Base-by-base conservation (phyloP, 108 stramenopile genomes). In the Pseudonitzschia multiseries region DNA sequence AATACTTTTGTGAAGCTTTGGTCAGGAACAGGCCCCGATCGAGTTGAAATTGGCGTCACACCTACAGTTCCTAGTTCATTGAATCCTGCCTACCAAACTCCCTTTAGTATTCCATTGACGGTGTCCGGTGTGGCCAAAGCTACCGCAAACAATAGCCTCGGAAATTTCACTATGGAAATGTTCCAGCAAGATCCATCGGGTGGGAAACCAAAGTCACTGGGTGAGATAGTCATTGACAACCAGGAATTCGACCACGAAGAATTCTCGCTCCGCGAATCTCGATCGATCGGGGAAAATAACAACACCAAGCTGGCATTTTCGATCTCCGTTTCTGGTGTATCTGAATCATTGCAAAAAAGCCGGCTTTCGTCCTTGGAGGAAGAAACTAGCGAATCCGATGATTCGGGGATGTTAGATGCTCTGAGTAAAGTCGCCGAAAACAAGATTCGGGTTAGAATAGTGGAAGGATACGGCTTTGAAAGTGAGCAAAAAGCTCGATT, bases 1-100 rank as follows among this genome's bases (percentile, higher is more conserved):
- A 76, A 80, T 33, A 71, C 85, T 12, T 81, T 60, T 65, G 86
- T 91, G 46, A 88, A 83, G 65, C 84, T 87, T 17, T 74, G 57
- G 21, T 86, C 54, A 48, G 89, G 79, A 8, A 59, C 69, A n/a
- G 54, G 54, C 4, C 24, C 54, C 54, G 10, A 10, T 20, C 21
- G 26, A 26, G 40, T 57, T 57, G 73, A 78, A 50, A 68, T 80
- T 65, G 68, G 28, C 27, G 81, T 76, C 9, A 63, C 62, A 21
- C 32, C 40, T 0, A 62, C 57, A 0, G 73, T 87, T 5, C 85
- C 86, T 8, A 84, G 83, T 13, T 67, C 84, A 1, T 72, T 81
- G 46, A 90, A 87, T 61, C 89, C 89, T 33, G 36, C 32, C 2
- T 77, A 82, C 54, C 57, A 79, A 8, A 28, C 53, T 0, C 68